Evolutionary conservation across 1,284 basidiomycete genomes (phyloP), one percentile per base, ranked within the genome.

Genomic region (Rhodotorula sp.): DNA sequence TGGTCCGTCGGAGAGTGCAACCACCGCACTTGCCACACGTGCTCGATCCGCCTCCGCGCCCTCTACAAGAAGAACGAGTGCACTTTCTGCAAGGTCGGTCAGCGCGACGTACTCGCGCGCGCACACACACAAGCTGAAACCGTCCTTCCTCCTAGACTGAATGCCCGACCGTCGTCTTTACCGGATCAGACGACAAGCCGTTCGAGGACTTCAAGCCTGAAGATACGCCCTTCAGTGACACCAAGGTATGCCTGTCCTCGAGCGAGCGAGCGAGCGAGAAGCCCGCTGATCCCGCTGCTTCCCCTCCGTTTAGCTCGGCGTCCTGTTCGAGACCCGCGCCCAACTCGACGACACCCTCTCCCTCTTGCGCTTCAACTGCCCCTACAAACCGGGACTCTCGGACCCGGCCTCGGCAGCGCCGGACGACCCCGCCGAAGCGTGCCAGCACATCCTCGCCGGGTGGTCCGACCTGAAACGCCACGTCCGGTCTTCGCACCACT

Each of bases 311-410:
- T 15, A 76, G 81, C 85, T 97, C 5, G 85, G 86, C 14, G 90
- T 97, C 54, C 88, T 85, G 61, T 99, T 98, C 78, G 93, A 97
- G 83, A 91, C 90, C 26, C 87, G 89, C 76, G 92, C 94, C 69
- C 94, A 97, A 78, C 92, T 96, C 90, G 92, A 97, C 77, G 91
- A 95, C 57, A 92, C 93, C 0, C 85, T 97, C n/a, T 85, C 96
- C 21, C 86, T 99, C 20, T 87, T 99, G 15, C 88, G 93, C 31
- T 87, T 82, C 79, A 83, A 83, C 75, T 84, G 83, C 64, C 83
- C 83, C 3, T 78, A 80, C 58, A 65, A 68, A 34, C 61, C 65
- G 15, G 29, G 26, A 23, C 61, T 60, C 23, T 66, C 72, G 10
- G 47, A 61, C 31, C n/a, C 64, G 3, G 5, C 29, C 26, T 63